phyloP scores from a whole-genome alignment of 2,329 filamentous ascomycete species.

The Blastomyces parvus region DNA sequence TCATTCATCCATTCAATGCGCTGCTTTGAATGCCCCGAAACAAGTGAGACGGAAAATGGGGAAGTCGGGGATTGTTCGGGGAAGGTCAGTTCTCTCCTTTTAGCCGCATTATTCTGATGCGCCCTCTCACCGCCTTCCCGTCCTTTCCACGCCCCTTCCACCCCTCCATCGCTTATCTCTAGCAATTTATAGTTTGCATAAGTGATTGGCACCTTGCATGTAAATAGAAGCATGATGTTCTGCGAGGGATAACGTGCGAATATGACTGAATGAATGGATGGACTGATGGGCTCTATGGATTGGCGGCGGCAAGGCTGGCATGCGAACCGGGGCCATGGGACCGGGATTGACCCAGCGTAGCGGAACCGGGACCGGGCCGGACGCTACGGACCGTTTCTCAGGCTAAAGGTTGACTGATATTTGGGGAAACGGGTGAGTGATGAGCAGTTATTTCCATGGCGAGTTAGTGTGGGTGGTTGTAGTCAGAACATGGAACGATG shows the following conservation, averaged over 20 bases:
- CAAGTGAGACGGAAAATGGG: too few relatives aligned
- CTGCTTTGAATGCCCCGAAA: too few relatives aligned
- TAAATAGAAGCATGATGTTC: background rate
- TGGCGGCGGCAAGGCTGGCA: background rate
- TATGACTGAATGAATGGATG: background rate
- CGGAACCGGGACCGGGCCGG: conserved; percentile 2
- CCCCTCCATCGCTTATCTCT: too few relatives aligned
- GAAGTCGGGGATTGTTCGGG: background rate
- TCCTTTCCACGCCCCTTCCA: too few relatives aligned
- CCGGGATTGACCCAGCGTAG: background rate
- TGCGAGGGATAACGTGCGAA: background rate
- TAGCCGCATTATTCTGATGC: too few relatives aligned
- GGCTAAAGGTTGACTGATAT: background rate
- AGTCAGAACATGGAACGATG: background rate
- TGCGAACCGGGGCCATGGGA: background rate
- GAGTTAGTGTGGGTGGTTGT: conserved; percentile 3
- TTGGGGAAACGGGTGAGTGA: background rate
- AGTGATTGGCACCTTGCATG: too few relatives aligned
- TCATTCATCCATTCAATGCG: too few relatives aligned
- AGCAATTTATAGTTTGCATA: too few relatives aligned
- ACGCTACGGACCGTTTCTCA: background rate
- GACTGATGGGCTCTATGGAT: background rate
- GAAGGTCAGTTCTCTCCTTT: background rate
- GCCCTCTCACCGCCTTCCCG: too few relatives aligned
- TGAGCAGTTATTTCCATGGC: background rate